Evolutionary conservation across 2,329 filamentous ascomycete genomes (phyloP), one percentile per base, ranked within the genome.

Genomic region (Chaetothyriales sp.): DNA sequence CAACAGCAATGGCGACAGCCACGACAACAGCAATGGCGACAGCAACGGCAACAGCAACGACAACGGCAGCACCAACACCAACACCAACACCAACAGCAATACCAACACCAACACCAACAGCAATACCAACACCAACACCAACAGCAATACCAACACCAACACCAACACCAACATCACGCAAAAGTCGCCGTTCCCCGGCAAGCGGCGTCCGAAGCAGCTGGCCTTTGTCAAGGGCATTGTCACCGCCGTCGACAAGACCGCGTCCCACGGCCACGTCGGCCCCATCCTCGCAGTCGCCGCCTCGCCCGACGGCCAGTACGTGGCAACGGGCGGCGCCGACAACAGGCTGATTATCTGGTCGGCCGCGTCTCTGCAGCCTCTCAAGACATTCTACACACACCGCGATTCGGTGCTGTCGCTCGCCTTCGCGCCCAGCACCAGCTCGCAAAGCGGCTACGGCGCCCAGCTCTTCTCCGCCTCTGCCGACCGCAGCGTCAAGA

Each of bases 381-480:
- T 94, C 59, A 85, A 85, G 60, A 81, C 90, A 2, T 94, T 97
- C 66, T 82, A 80, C n/a, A 88, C 95, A 55, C 92, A 98, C 70
- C 81, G 92, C 55, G 92, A 94, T 63, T 79, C 87, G 15, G 81
- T 98, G 48, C 90, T 86, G 5, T 83, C 84, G 0, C 73, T 98
- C 18, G 85, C 83, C 0, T 98, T 98, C 66, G 83, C 89, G 40
- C 77, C 86, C 56, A 86, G 85, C 48, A 89, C 86, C 15, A 69
- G 69, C 18, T 63, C 64, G 10, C 67, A 72, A 62, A 70, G 68
- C 47, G 59, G 60, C 18, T 74, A 77, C 4, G 71, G 71, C 37
- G 94, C 95, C 63, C 89, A 95, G 68, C 73, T 98, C 18, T 98
- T 94, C 71, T 94, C 88, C 2, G 84, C 85, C 53, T 92, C 87